These are phyloP conservation scores for Penicillium sp. DNA, from an alignment of 2,329 filamentous ascomycete genomes.

Conservation along the genomic window DNA sequence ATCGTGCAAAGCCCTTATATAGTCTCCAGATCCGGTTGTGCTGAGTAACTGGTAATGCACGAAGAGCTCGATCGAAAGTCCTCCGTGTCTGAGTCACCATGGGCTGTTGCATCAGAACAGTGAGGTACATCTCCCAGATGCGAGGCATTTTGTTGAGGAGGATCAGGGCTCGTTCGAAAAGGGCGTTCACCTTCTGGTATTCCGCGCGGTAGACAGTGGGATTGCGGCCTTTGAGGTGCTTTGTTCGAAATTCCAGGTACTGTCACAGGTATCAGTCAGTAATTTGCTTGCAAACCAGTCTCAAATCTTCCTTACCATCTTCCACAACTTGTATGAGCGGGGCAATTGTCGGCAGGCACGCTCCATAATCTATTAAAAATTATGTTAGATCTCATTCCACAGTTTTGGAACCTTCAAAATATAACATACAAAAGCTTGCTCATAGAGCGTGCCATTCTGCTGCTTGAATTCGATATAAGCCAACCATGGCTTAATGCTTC, in stretches of 20 bases:
- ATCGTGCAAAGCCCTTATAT: conserved; percentile 88
- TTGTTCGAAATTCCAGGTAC: conserved; percentile 83
- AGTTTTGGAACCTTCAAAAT: not conserved
- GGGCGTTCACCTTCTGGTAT: conserved; percentile 88
- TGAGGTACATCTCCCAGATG: conserved; percentile 97
- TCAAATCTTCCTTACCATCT: conserved; percentile 61
- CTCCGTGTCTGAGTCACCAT: conserved; percentile 80
- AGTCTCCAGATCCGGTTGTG: conserved; percentile 94
- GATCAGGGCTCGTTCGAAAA: conserved; percentile 90
- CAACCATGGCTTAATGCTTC: conserved; percentile 90
- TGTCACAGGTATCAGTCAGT: conserved; percentile 34
- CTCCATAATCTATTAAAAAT: conserved; percentile 66
- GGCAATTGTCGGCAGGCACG: conserved; percentile 86
- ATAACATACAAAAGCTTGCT: conserved; percentile 71
- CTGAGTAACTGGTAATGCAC: conserved; percentile 89
- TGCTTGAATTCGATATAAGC: conserved; percentile 90
- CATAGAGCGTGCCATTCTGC: conserved; percentile 78
- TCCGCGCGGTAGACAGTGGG: conserved; percentile 76
- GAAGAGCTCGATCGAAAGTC: conserved; percentile 87
- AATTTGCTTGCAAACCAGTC: conserved; percentile 8
- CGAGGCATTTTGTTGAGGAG: conserved; percentile 97
- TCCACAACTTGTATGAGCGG: conserved; percentile 97
- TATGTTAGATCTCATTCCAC: conserved; percentile 7
- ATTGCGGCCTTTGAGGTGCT: conserved; percentile 80
- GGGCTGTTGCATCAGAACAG: conserved; percentile 88